phyloP scores from a whole-genome alignment of 495 filamentous ascomycete genomes.

The Parachaetomium inaequale region DNA sequence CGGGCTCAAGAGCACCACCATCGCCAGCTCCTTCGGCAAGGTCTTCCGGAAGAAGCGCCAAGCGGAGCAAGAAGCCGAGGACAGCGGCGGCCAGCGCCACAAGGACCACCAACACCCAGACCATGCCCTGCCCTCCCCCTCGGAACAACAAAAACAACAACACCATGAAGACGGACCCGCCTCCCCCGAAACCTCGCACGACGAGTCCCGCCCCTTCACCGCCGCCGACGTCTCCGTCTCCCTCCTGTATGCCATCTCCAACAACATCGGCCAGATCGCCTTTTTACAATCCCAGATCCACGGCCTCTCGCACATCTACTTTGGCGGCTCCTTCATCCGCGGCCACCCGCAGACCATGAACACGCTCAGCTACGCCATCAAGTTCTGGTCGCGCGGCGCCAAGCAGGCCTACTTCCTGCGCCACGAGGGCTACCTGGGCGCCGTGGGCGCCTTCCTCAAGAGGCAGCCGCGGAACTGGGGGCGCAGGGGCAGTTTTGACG shows the following conservation, averaged over 20 bases:
- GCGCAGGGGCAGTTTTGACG: conserved; percentile 67
- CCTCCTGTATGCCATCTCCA: conserved; percentile 79
- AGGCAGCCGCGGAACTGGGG: conserved; percentile 91
- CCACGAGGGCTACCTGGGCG: conserved; percentile 95
- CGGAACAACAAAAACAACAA: conserved; percentile 1
- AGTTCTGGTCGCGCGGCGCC: conserved; percentile 91
- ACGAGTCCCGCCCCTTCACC: conserved; percentile 38
- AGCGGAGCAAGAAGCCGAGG: conserved; percentile 74
- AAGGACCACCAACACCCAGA: conserved; percentile 38
- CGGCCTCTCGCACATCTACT: conserved; percentile 86
- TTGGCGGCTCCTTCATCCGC: conserved; percentile 94
- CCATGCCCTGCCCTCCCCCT: conserved; percentile 17
- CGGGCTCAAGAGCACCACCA: conserved; percentile 86
- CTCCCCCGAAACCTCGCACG: background rate
- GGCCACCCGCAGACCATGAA: conserved; percentile 97
- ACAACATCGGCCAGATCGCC: conserved; percentile 98
- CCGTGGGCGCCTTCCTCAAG: conserved; percentile 91
- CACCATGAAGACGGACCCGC: no score
- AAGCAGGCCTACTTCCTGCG: conserved; percentile 95
- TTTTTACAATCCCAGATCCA: conserved; percentile 94
- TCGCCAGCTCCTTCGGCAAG: conserved; percentile 94
- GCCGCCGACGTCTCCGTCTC: conserved; percentile 52
- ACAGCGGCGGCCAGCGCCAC: conserved; percentile 59
- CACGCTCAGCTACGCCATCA: conserved; percentile 90
- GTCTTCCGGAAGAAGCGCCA: conserved; percentile 80